Evolutionary conservation across 345 rosid species (phyloP).

Genomic region (Boechera divaricarpa): DNA sequence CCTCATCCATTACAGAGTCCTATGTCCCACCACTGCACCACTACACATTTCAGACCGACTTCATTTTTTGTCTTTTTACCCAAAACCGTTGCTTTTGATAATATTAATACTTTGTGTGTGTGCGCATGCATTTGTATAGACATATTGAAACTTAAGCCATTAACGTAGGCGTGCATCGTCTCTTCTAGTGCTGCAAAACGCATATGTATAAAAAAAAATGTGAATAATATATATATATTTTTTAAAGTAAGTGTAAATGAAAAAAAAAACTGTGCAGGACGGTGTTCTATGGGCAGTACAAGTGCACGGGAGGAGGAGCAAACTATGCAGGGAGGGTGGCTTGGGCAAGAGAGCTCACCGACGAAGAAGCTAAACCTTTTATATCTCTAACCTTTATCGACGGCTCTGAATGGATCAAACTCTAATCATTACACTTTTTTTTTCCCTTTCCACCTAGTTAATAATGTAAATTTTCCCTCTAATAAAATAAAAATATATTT

Average conservation of each 20-base stretch:
- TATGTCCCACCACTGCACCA: constrained; percentile 40
- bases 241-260: background rate
- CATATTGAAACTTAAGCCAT: constrained; percentile 10
- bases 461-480: constrained; percentile 34
- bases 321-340: constrained; percentile 83
- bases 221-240: no score
- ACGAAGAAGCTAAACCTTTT: constrained; percentile 91
- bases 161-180: constrained; percentile 35
- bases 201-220: background rate
- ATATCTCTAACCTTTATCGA: constrained; percentile 77
- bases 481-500: constrained; percentile 1
- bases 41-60: constrained; percentile 29
- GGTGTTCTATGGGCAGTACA: constrained; percentile 95
- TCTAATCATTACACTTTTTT: constrained; percentile 39
- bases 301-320: constrained; percentile 90
- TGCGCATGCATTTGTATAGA: constrained; percentile 30
- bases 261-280: constrained; percentile 60
- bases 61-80: constrained; percentile 22
- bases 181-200: constrained; percentile 27
- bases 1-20: constrained; percentile 20
- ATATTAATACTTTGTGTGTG: background rate
- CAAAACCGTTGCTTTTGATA: constrained; percentile 1
- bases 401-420: constrained; percentile 87
- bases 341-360: constrained; percentile 90
- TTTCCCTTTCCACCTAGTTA: background rate